Evolutionary conservation across 768 basidiomycete genomes (phyloP), one percentile per base, ranked within the genome.

Genomic region (Inosperma sp.): DNA sequence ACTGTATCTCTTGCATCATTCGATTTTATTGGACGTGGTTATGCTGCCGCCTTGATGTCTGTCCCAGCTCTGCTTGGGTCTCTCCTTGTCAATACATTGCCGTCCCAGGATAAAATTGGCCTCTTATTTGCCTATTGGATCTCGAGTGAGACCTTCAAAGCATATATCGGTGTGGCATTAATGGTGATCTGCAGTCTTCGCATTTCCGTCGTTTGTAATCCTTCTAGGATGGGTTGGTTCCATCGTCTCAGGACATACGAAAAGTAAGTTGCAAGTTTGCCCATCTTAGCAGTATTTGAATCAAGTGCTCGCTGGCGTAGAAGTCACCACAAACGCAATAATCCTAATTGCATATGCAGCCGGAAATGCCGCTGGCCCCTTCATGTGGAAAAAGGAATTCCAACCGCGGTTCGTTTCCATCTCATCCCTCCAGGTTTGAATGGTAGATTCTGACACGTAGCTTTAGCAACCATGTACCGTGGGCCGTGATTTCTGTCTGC

Each of bases 371-470:
- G 78, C 77, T 1, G 81, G 80, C n/a, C 86, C 86, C 0, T 84
- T 86, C 59, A 86, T 89, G 83, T 89, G 86, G 86, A 78, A 82
- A 60, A 70, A 70, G 0, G 69, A 78, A 62, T 88, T 84, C 59
- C 77, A 75, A 53, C 86, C 85, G 5, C 75, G 84, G 83, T 83
- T 49, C 17, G 67, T 44, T 45, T 16, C 3, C 37, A 13, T 5
- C 54, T 6, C 10, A 17, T 14, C 33, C 50, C 22, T 16, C 10
- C 13, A 17, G 22, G n/a, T 31, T 3, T 5, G 25, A 30, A 12
- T 51, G 12, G 13, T 9, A 27, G 16, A 12, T 26, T 31, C 37
- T 34, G 17, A 19, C 19, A 19, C 16, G 31, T n/a, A 40, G 16
- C 5, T 46, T 51, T 53, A 84, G 85, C 41, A 86, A 88, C 56